Conservation (phyloP, 495 filamentous ascomycete genomes). For the Aspergillus panamensis region DNA sequence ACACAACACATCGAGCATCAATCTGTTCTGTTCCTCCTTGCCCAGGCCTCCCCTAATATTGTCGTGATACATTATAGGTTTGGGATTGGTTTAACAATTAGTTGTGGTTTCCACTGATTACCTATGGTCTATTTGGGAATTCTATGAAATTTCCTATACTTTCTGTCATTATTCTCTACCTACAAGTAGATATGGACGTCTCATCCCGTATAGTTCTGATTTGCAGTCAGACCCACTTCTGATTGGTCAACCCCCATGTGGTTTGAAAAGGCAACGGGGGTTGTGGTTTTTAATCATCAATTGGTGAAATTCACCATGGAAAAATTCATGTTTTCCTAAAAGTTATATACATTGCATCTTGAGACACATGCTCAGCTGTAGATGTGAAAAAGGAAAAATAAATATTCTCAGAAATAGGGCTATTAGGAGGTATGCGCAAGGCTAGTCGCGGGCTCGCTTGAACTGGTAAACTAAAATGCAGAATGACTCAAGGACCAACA, state of each 20-base stretch:
- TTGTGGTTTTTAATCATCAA: too few relatives aligned
- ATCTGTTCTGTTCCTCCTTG: not conserved
- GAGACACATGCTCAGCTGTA: not conserved
- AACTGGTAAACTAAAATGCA: not conserved
- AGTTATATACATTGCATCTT: not conserved
- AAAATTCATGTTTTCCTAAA: not conserved
- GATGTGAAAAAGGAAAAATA: not conserved
- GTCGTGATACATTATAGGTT: not conserved
- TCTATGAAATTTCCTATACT: not conserved
- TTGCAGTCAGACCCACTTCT: not conserved
- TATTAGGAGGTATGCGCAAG: too few relatives aligned
- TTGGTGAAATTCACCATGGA: too few relatives aligned
- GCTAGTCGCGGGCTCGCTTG: not conserved
- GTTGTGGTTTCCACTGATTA: not conserved
- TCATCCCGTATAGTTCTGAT: not conserved
- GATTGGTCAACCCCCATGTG: not conserved
- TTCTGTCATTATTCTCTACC: too few relatives aligned
- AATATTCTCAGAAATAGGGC: not conserved
- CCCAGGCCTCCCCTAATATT: not conserved
- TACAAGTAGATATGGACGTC: too few relatives aligned
- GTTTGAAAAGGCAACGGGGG: too few relatives aligned
- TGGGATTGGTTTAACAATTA: not conserved
- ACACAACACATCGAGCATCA: not conserved
- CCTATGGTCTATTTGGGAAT: not conserved
- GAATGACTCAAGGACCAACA: not conserved